phyloP scores from a whole-genome alignment of 1,284 basidiomycete genomes.

The Vanrija humicola region DNA sequence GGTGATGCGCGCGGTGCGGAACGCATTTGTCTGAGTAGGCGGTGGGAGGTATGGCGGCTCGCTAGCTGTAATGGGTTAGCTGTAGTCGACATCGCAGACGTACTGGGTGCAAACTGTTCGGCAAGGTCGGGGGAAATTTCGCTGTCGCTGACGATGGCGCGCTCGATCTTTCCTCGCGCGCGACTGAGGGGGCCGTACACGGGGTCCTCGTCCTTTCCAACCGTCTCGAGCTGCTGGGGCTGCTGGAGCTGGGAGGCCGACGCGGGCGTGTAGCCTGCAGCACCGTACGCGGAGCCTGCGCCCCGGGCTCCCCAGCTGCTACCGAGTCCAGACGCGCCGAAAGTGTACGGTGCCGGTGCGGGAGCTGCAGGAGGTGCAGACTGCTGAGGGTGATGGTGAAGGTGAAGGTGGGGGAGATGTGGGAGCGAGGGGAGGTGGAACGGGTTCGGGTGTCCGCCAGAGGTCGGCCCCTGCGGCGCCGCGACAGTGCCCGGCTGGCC shows the following conservation, averaged over 20 bases:
- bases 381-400: neutral
- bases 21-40: conserved; percentile 18
- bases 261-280: neutral
- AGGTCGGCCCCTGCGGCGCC: too few relatives aligned
- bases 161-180: conserved; percentile 36
- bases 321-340: conserved; percentile 13
- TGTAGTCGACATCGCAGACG: conserved; percentile 6
- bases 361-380: neutral
- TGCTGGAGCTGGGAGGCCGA: conserved; percentile 6
- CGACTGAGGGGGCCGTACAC: conserved; percentile 39
- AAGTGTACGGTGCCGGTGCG: too few relatives aligned
- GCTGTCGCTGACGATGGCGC: conserved; percentile 31
- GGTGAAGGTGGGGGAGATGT: neutral
- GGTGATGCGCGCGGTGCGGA: conserved; percentile 21
- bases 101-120: conserved; percentile 19
- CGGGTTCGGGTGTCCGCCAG: too few relatives aligned
- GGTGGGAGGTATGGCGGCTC: conserved; percentile 20
- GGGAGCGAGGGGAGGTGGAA: neutral
- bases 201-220: conserved; percentile 37
- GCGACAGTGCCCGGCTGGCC: neutral
- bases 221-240: conserved; percentile 35
- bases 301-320: neutral
- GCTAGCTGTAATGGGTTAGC: conserved; percentile 13
- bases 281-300: neutral
- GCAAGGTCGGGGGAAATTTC: conserved; percentile 41